phyloP scores from a whole-genome alignment of 306 rosid genomes.

The Pyrus pyrifolia region DNA sequence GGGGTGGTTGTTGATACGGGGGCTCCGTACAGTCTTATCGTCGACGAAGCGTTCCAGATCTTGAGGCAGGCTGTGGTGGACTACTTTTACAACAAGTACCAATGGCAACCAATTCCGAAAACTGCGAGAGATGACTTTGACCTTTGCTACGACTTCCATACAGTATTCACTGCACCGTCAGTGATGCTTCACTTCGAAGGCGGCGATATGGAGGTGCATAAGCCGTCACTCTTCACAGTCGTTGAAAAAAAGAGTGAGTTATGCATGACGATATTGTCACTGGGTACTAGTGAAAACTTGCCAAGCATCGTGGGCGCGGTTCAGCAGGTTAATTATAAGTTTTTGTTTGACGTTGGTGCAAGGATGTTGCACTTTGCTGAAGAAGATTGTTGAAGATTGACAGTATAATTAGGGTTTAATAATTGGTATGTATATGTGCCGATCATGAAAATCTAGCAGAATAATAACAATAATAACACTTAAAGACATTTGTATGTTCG shows the following conservation, averaged over 20 bases:
- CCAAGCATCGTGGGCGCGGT: neutral
- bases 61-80: neutral
- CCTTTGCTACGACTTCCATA: neutral
- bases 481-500: too few species aligned
- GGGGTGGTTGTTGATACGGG: neutral
- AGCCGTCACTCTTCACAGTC: neutral
- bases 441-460: too few species aligned
- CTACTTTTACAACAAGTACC: neutral
- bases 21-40: neutral
- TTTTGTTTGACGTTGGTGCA: neutral
- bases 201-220: neutral
- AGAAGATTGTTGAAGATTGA: neutral
- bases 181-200: neutral
- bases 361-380: neutral
- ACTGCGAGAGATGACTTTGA: neutral
- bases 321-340: neutral
- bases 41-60: neutral
- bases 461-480: too few species aligned
- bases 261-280: neutral
- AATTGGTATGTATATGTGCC: too few species aligned
- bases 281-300: too few species aligned
- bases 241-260: neutral
- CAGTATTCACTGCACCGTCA: neutral
- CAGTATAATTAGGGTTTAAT: too few species aligned
- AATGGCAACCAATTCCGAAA: neutral